Evolutionary conservation across 768 basidiomycete genomes (phyloP).

Genomic region (Collybiopsis luxurians): DNA sequence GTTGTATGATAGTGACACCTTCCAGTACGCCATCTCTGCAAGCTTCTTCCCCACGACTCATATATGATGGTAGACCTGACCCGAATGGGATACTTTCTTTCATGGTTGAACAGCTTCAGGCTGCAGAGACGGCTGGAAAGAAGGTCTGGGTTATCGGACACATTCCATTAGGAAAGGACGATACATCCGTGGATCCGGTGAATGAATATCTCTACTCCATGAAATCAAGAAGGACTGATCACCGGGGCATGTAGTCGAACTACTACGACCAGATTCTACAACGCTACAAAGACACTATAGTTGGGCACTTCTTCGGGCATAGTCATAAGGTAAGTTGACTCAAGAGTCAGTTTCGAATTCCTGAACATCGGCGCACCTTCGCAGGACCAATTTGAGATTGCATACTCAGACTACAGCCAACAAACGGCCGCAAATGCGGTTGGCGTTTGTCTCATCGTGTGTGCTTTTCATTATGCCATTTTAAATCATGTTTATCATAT

Average conservation of each 20-base stretch:
- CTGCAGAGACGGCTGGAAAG: slow-evolving; percentile 34
- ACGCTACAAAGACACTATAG: slow-evolving; percentile 37
- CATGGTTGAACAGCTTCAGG: slow-evolving; percentile 32
- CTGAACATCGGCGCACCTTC: no score
- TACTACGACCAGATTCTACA: slow-evolving; percentile 41
- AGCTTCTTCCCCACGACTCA: no score
- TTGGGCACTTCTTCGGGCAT: slow-evolving; percentile 41
- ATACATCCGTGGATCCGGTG: slow-evolving; percentile 20
- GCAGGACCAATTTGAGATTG: slow-evolving; percentile 39
- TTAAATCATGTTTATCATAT: not conserved
- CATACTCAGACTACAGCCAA: slow-evolving; percentile 33
- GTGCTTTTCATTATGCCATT: not conserved
- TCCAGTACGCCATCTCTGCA: slow-evolving; percentile 21
- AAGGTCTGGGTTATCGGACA: slow-evolving; percentile 39
- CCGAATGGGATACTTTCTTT: slow-evolving; percentile 41
- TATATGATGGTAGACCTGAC: slow-evolving; percentile 31
- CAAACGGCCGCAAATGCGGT: slow-evolving; percentile 27
- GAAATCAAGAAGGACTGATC: not conserved
- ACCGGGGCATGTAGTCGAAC: slow-evolving; percentile 26
- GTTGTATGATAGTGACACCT: slow-evolving; percentile 35
- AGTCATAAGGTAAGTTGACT: slow-evolving; percentile 26
- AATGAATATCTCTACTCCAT: not conserved
- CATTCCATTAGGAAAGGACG: slow-evolving; percentile 30
- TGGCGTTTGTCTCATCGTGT: slow-evolving; percentile 26
- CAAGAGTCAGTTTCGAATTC: not conserved